Base-by-base conservation (phyloP, 768 basidiomycete species). In the Leccinum fibrillosum region DNA sequence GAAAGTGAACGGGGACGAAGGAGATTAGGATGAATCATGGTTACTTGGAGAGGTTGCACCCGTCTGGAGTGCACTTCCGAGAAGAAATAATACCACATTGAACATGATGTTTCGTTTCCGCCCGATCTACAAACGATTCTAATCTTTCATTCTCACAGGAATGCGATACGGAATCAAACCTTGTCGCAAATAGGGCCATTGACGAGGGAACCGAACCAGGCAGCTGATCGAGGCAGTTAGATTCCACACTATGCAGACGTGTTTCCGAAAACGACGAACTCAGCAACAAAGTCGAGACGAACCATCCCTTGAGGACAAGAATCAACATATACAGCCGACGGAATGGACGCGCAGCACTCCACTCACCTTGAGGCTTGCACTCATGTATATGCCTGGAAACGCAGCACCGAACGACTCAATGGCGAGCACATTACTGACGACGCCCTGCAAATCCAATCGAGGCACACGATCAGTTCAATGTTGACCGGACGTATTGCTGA, bases 331-430 rank as follows among this genome's bases (percentile, higher is more conserved):
- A 15, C 3, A 11, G 21, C 25, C 21, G 17, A 51, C 1, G 26
- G 50, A 52, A 52, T 34, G 32, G 12, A 60, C 13, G 21, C 13
- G 23, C 10, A 19, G n/a, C 5, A 5, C 4, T 15, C 1, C 23
- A 1, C 45, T 54, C 37, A 70, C 71, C 60, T 72, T 69, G 50
- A 73, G 65, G 25, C 17, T 53, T 17, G 63, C 52, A 53, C 72
- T 34, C 70, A 53, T 66, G 56, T 72, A 72, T 13, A 72, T 68
- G 6, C 59, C 63, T 23, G 71, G 71, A 56, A 73, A 72, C 26
- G 68, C 65, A 19, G 71, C 71, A n/a, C 72, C 71, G 19, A 72
- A 72, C 32, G 71, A 73, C 35, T 72, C 68, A 37, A 73, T 72
- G 10, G 65, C 68, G 11, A 72, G 72, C n/a, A 73, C 72, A 26